Conservation (phyloP, 208 protist species). For the Wallacemonas rigidus region DNA sequence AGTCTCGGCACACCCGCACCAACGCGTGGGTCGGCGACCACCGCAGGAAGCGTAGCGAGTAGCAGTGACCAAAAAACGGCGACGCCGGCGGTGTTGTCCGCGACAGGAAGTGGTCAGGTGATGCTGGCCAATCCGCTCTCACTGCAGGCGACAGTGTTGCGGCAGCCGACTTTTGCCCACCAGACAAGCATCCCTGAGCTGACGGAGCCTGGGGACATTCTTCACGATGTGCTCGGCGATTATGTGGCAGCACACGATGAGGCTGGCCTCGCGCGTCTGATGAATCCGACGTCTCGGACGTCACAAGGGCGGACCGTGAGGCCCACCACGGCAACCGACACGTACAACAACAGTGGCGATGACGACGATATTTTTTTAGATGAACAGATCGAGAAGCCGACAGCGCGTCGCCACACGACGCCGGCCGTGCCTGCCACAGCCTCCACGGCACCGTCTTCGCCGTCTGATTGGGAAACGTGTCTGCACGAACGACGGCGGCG, state of each 20-base stretch:
- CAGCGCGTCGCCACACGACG: too few relatives aligned
- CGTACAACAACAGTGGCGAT: background rate
- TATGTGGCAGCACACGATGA: background rate
- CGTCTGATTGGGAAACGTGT: background rate
- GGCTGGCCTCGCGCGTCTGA: background rate
- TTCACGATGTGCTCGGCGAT: constrained; percentile 54
- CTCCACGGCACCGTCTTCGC: too few relatives aligned
- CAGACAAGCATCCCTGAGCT: constrained; percentile 24
- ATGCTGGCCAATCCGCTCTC: constrained; percentile 54
- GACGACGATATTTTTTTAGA: constrained; percentile 5
- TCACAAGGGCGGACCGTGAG: background rate
- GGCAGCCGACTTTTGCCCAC: constrained; percentile 44
- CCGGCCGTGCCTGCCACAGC: too few relatives aligned
- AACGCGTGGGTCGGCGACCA: too few relatives aligned
- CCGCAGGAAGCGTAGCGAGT: too few relatives aligned
- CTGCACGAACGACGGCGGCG: constrained; percentile 11
- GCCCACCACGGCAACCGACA: too few relatives aligned
- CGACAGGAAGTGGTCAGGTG: constrained; percentile 29
- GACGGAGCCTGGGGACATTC: constrained; percentile 73
- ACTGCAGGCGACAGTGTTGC: constrained; percentile 57
- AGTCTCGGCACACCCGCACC: too few relatives aligned
- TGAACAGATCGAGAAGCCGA: background rate
- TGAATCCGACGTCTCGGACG: background rate
- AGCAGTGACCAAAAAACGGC: too few relatives aligned
- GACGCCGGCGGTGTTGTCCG: constrained; percentile 11